These are phyloP conservation scores for Hypholoma sublateritium DNA, from an alignment of 768 basidiomycete genomes.

Conservation along the genomic window DNA sequence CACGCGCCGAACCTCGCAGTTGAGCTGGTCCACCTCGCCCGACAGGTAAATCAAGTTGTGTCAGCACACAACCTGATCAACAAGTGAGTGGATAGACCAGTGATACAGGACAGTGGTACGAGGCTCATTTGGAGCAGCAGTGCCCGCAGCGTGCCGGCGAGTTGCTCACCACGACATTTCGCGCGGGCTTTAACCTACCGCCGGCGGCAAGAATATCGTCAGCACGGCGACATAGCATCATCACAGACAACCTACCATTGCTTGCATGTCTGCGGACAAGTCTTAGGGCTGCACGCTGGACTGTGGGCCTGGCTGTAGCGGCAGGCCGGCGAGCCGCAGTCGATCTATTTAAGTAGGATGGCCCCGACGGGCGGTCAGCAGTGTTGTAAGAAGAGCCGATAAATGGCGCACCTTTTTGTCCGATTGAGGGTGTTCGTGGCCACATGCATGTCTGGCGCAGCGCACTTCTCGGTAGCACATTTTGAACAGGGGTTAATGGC, in stretches of 20 bases:
- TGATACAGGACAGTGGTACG: too few species aligned
- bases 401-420: conserved; percentile 22
- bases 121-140: neutral
- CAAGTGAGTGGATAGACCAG: too few species aligned
- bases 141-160: conserved; percentile 16
- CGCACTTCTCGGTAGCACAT: conserved; percentile 48
- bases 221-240: neutral
- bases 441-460: conserved; percentile 36
- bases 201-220: neutral
- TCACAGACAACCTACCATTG: conserved; percentile 32
- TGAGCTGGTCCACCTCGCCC: too few species aligned
- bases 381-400: conserved; percentile 10
- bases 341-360: conserved; percentile 31
- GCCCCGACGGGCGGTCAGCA: neutral
- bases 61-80: too few species aligned
- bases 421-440: conserved; percentile 30
- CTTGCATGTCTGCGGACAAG: conserved; percentile 37
- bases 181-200: conserved; percentile 28
- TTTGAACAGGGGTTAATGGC: neutral
- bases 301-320: conserved; percentile 42
- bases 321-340: conserved; percentile 39
- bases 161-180: conserved; percentile 17
- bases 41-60: too few species aligned
- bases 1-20: too few species aligned
- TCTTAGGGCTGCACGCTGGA: conserved; percentile 27